phyloP scores from a whole-genome alignment of 2,329 filamentous ascomycete species.

The Monosporascus sp. region DNA sequence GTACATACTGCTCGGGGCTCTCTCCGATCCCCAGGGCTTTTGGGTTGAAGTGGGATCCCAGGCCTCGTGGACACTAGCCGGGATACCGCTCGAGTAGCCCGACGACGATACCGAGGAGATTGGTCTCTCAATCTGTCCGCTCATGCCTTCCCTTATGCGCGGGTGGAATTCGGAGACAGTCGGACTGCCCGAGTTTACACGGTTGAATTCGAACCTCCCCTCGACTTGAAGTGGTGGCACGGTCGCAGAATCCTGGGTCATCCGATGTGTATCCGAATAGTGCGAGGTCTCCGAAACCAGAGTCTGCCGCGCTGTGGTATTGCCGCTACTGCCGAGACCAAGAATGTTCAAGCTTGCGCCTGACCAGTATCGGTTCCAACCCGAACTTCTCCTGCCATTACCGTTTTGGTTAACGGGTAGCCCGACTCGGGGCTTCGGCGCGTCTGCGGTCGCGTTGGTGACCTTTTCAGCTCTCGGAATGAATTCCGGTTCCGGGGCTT shows the following conservation, averaged over 20 bases:
- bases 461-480: conserved; percentile 14
- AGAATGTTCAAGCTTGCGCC: conserved; percentile 65
- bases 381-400: conserved; percentile 57
- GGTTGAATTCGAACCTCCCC: conserved; percentile 56
- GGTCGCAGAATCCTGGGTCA: conserved; percentile 62
- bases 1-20: conserved; percentile 50
- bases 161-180: conserved; percentile 57
- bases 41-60: conserved; percentile 45
- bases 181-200: conserved; percentile 65
- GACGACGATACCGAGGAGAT: conserved; percentile 46
- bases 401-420: conserved; percentile 32
- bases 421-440: conserved; percentile 30
- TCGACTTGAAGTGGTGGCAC: conserved; percentile 65
- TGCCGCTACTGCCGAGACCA: conserved; percentile 46
- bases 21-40: conserved; percentile 44
- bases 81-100: conserved; percentile 60
- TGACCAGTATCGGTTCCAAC: conserved; percentile 75
- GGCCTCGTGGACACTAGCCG: conserved; percentile 55
- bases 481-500: conserved; percentile 26
- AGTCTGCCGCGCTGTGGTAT: conserved; percentile 40
- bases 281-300: conserved; percentile 53
- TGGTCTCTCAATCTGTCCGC: conserved; percentile 56
- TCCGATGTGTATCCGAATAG: conserved; percentile 47
- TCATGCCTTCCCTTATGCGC: conserved; percentile 51
- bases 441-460: conserved; percentile 11